phyloP scores from a whole-genome alignment of 441 rosid genomes.

The Bocquillonia castaneifolia region DNA sequence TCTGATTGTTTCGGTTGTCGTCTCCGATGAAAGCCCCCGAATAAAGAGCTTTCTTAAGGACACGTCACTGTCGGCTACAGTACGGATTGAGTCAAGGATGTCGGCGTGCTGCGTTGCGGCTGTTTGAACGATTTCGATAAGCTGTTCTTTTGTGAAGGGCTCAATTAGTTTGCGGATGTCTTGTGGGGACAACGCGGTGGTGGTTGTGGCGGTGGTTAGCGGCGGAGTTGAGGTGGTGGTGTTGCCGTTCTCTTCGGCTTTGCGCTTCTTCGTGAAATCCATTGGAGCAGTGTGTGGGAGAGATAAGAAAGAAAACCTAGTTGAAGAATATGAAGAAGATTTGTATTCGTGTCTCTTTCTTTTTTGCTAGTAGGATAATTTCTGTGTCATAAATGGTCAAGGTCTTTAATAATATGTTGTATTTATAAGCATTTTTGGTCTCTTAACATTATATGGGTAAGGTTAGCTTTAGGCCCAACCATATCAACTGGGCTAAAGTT shows the following conservation, averaged over 20 bases:
- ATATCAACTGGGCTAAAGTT: too few species aligned
- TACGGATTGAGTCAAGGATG: constrained; percentile 53
- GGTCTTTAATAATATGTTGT: too few species aligned
- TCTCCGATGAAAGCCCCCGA: constrained; percentile 86
- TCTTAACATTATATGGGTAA: too few species aligned
- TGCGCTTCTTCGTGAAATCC: constrained; percentile 76
- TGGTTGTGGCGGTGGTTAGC: constrained; percentile 4
- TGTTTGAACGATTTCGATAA: constrained; percentile 64
- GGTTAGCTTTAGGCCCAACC: too few species aligned
- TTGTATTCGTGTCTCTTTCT: not conserved
- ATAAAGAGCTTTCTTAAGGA: constrained; percentile 81
- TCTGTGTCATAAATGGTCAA: too few species aligned
- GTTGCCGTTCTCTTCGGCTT: constrained; percentile 65
- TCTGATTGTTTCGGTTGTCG: constrained; percentile 68
- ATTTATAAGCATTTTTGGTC: too few species aligned
- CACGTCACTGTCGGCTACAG: constrained; percentile 62
- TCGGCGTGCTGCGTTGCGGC: constrained; percentile 56
- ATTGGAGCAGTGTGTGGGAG: too few species aligned
- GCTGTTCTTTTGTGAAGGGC: constrained; percentile 62
- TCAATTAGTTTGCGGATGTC: constrained; percentile 75
- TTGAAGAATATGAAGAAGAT: too few species aligned
- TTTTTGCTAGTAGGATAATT: too few species aligned
- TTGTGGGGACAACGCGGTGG: constrained; percentile 35
- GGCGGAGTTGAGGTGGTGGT: constrained; percentile 2
- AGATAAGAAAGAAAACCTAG: not conserved